Conservation (phyloP, 2,329 filamentous ascomycete species). For the Canariomyces notabilis region DNA sequence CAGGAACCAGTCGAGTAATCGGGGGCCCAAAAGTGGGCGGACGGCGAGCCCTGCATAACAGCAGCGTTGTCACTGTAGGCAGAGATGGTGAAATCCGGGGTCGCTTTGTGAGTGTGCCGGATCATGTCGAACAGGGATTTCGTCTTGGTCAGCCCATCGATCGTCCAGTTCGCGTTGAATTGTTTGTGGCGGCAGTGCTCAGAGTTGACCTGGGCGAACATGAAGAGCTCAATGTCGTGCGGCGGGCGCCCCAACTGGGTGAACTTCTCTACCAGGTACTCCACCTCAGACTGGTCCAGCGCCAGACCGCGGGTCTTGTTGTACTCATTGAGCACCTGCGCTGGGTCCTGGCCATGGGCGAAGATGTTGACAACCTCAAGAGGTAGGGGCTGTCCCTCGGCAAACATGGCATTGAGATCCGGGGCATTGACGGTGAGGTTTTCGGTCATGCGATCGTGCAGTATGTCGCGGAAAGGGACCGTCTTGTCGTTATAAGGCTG, state of each 20-base stretch:
- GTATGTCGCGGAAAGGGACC: conserved; percentile 57
- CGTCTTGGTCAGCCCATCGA: conserved; percentile 76
- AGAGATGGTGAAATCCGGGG: conserved; percentile 78
- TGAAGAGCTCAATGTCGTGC: conserved; percentile 93
- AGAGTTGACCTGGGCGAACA: conserved; percentile 99
- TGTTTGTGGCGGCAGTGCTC: conserved; percentile 85
- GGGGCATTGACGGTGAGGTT: conserved; percentile 63
- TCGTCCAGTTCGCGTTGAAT: conserved; percentile 95
- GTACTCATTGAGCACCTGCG: conserved; percentile 71
- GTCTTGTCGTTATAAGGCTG: conserved; percentile 44
- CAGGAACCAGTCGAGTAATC: conserved; percentile 82
- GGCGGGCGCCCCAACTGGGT: conserved; percentile 61
- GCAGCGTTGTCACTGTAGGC: conserved; percentile 98
- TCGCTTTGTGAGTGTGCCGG: conserved; percentile 82
- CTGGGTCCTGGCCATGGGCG: conserved; percentile 57
- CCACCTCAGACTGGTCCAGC: conserved; percentile 79
- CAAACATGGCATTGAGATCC: conserved; percentile 72
- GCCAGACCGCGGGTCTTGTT: conserved; percentile 82
- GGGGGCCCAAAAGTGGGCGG: conserved; percentile 79
- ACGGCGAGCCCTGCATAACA: conserved; percentile 71
- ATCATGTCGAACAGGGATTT: conserved; percentile 94
- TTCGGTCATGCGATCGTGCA: conserved; percentile 97
- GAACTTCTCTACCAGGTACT: conserved; percentile 87
- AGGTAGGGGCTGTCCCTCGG: conserved; percentile 55
- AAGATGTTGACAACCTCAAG: conserved; percentile 74